phyloP scores from a whole-genome alignment of 257 asterid genomes.

The Linaria vulgaris region DNA sequence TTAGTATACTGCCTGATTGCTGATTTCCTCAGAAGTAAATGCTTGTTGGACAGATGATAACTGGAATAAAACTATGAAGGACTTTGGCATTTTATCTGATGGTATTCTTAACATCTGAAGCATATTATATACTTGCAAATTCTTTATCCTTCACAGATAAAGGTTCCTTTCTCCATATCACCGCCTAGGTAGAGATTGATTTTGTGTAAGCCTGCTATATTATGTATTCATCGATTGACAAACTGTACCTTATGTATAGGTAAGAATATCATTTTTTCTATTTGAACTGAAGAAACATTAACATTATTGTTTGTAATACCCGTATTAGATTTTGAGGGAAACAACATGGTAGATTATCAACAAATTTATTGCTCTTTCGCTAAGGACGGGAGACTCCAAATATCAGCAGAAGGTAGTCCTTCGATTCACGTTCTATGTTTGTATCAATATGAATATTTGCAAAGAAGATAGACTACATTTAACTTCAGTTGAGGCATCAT shows the following conservation, averaged over 20 bases:
- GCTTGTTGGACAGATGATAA: not conserved
- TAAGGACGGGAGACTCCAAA: slow-evolving; percentile 83
- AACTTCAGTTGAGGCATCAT: slow-evolving; percentile 18
- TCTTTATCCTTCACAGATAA: too few species aligned
- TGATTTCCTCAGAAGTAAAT: too few species aligned
- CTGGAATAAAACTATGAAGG: not conserved
- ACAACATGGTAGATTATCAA: not conserved
- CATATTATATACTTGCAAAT: too few species aligned
- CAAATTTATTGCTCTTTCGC: slow-evolving; percentile 95
- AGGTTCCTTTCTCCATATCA: too few species aligned
- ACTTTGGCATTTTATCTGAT: too few species aligned
- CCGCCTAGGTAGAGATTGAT: too few species aligned
- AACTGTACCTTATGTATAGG: too few species aligned
- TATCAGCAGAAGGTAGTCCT: slow-evolving; percentile 78
- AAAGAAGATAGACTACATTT: slow-evolving; percentile 12
- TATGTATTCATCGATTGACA: not conserved
- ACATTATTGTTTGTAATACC: too few species aligned
- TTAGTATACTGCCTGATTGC: not conserved
- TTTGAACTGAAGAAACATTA: slow-evolving; percentile 6
- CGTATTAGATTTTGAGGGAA: too few species aligned
- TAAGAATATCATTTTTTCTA: not conserved
- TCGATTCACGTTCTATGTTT: not conserved
- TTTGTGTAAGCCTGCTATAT: not conserved
- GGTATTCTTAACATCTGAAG: too few species aligned
- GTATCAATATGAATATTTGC: slow-evolving; percentile 5